phyloP scores from a whole-genome alignment of 805 yeast species.

The Kluyveromyces starmeri region DNA sequence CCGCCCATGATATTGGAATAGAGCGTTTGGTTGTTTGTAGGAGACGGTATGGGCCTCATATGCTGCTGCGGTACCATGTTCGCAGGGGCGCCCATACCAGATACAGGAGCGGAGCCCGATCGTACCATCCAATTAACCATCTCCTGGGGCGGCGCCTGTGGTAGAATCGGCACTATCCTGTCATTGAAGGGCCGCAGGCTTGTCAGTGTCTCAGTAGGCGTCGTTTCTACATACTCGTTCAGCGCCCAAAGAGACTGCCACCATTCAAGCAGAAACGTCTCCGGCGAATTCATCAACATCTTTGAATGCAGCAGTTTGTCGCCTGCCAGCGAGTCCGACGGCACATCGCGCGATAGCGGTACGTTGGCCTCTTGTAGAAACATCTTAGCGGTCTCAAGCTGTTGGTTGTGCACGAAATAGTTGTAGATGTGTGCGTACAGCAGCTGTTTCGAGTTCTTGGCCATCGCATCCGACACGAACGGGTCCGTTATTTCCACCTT shows the following conservation, averaged over 20 bases:
- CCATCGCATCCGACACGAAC: conserved; percentile 37
- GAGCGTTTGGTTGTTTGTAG: neutral
- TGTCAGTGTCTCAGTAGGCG: conserved; percentile 22
- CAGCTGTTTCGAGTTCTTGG: conserved; percentile 41
- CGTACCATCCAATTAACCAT: neutral
- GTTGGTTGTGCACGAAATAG: conserved; percentile 39
- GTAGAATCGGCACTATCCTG: conserved; percentile 14
- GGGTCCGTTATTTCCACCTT: conserved; percentile 6
- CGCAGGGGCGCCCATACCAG: neutral
- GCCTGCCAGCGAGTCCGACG: conserved; percentile 7
- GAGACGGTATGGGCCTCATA: neutral
- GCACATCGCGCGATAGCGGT: conserved; percentile 25
- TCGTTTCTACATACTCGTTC: conserved; percentile 36
- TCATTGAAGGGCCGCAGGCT: conserved; percentile 11
- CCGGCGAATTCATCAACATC: conserved; percentile 36
- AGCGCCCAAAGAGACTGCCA: conserved; percentile 44
- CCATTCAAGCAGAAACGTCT: conserved; percentile 47
- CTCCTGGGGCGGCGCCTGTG: conserved; percentile 9
- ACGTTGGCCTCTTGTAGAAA: conserved; percentile 39
- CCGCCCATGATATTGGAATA: neutral
- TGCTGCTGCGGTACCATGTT: conserved; percentile 3
- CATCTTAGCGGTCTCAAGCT: conserved; percentile 41
- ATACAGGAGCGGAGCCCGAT: neutral
- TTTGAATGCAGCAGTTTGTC: conserved; percentile 27
- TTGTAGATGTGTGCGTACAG: conserved; percentile 45